phyloP scores from a whole-genome alignment of 192 early-diverging fungal species.

The Chytriomyces sp. region DNA sequence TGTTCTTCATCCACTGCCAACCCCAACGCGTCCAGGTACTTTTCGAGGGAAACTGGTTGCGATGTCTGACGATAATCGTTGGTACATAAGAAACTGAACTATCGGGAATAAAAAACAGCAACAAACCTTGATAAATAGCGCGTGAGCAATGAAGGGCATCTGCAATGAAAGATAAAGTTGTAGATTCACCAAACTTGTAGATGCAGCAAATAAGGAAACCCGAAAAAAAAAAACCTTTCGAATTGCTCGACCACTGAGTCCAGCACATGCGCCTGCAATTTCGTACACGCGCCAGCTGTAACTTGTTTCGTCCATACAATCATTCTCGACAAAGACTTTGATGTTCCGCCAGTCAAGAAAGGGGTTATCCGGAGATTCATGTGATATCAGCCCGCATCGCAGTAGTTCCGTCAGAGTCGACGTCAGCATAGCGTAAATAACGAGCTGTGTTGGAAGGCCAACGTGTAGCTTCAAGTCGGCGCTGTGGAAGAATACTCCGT shows the following conservation, averaged over 20 bases:
- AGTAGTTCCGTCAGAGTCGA: slow-evolving; percentile 62
- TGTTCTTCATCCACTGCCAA: slow-evolving; percentile 25
- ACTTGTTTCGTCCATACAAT: slow-evolving; percentile 7
- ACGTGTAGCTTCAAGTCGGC: slow-evolving; percentile 71
- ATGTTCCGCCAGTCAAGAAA: slow-evolving; percentile 54
- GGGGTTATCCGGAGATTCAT: slow-evolving; percentile 18
- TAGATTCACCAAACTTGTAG: neutral
- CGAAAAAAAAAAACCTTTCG: slow-evolving; percentile 26
- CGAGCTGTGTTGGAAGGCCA: slow-evolving; percentile 54
- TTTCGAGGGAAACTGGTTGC: neutral
- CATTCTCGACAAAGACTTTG: slow-evolving; percentile 26
- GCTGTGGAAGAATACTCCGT: slow-evolving; percentile 22
- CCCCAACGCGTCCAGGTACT: slow-evolving; percentile 32
- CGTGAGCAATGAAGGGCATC: slow-evolving; percentile 65
- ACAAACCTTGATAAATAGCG: slow-evolving; percentile 49
- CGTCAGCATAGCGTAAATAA: slow-evolving; percentile 62
- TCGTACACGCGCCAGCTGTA: slow-evolving; percentile 43
- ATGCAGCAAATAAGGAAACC: neutral
- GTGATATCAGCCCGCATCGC: slow-evolving; percentile 48
- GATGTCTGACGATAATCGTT: neutral
- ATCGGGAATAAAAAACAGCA: no score
- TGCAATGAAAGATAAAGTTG: slow-evolving; percentile 9
- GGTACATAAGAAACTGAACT: no score
- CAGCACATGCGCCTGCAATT: slow-evolving; percentile 46
- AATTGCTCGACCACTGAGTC: slow-evolving; percentile 38